Base-by-base conservation (phyloP, 192 early-diverging fungal species). In the Linnemannia elongata region DNA sequence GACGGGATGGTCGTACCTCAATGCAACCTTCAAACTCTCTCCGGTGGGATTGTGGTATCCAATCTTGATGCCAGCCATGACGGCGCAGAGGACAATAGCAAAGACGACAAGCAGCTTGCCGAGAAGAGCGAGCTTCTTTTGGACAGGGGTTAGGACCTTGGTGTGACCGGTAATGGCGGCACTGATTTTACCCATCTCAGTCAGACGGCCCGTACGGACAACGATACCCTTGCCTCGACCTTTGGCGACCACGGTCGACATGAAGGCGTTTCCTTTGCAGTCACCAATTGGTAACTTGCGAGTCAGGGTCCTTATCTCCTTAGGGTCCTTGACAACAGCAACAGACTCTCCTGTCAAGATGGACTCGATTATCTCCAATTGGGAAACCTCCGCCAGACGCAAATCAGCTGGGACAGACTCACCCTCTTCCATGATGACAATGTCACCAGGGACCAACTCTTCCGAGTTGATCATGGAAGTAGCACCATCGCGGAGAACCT, bases 101-200 rank as follows among this genome's bases (percentile, higher is more conserved):
- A 99, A 82, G 24, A 92, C 88, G 13, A 99, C 97, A n/a, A 99
- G 92, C 88, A 92, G 94, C 66, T 93, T 91, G 44, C 98, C 98
- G 38, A 99, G 91, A 54, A 88, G 89, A 27, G 92, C 89, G n/a
- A 99, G 90, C 86, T 95, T 95, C 47, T 89, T 90, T 83, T 96
- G 95, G 75, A 96, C 93, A 17, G 93, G 93, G 36, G 95, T 96
- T 79, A 88, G 85, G 39, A 89, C 83, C 69, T 92, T 89, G 7
- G 89, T 68, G 20, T 91, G 91, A 49, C 90, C 90, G 52, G 92
- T 93, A 79, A 99, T 98, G 30, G 98, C 97, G 7, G 93, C 93
- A 88, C 94, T 96, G 79, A 99, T 99, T 82, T 96, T 95, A 45
- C 98, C 98, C 80, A 99, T 98, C 90, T 99, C 98, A 33, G 98